A percentile compares a stretch with the other conserved stretches of the same genome.
Conservation (phyloP, 2,329 filamentous ascomycete species). For the Alternaria ethzedia region DNA sequence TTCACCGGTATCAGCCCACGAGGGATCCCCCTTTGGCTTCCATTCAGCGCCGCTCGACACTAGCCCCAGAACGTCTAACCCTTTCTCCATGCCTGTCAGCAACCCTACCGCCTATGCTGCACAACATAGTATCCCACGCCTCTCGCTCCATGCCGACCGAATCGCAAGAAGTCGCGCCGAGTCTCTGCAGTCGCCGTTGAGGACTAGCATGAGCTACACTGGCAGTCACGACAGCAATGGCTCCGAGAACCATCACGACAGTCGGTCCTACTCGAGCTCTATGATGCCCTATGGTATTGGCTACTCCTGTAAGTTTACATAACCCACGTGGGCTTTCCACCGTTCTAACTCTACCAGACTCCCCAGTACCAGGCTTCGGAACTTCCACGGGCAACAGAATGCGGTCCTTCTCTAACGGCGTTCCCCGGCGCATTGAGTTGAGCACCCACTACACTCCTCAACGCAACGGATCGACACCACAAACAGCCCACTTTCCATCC, state of each 20-base stretch:
- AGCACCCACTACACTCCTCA: slow-evolving; percentile 49
- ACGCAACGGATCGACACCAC: slow-evolving; percentile 45
- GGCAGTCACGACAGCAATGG: slow-evolving; percentile 35
- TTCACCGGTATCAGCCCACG: slow-evolving; percentile 54
- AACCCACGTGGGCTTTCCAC: neutral
- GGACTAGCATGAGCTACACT: slow-evolving; percentile 56
- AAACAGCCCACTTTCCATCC: slow-evolving; percentile 50
- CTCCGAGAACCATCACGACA: slow-evolving; percentile 30
- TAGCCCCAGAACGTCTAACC: slow-evolving; percentile 48
- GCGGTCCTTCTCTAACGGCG: slow-evolving; percentile 49
- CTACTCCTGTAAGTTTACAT: slow-evolving; percentile 42
- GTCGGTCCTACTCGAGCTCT: slow-evolving; percentile 38
- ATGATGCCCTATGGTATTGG: slow-evolving; percentile 50
- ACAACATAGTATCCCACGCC: slow-evolving; percentile 50
- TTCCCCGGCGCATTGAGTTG: slow-evolving; percentile 50
- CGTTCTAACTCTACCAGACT: slow-evolving; percentile 36
- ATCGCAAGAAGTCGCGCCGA: slow-evolving; percentile 51
- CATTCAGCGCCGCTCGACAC: slow-evolving; percentile 43
- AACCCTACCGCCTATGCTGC: slow-evolving; percentile 44
- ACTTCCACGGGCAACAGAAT: slow-evolving; percentile 46
- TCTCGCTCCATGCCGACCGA: slow-evolving; percentile 53
- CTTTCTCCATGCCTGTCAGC: slow-evolving; percentile 47
- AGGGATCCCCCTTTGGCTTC: slow-evolving; percentile 50
- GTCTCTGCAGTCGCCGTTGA: slow-evolving; percentile 52
- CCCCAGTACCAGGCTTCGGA: slow-evolving; percentile 50